Evolutionary conservation across 2,329 filamentous ascomycete species (phyloP).

Genomic region (Ophiostoma ulmi): DNA sequence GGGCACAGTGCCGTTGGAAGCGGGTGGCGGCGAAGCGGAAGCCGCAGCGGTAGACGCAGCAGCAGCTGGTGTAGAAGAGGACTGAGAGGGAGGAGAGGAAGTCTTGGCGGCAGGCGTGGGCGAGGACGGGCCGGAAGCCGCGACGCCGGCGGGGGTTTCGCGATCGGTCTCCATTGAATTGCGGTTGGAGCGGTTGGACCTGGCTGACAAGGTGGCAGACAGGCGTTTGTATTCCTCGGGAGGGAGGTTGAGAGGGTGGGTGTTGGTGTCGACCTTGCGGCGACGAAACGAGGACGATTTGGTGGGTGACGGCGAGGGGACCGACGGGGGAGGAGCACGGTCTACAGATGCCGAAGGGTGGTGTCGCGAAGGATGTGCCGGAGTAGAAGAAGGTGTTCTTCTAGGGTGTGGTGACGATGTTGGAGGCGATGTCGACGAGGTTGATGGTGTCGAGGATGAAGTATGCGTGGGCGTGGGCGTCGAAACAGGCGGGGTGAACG

Average conservation of each 20-base stretch:
- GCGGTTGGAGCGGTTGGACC: slow-evolving; percentile 55
- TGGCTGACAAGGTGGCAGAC: slow-evolving; percentile 39
- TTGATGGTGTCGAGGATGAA: neutral
- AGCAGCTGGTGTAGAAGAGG: neutral
- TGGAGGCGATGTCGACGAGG: slow-evolving; percentile 17
- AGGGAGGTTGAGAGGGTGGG: slow-evolving; percentile 83
- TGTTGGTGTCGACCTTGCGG: slow-evolving; percentile 60
- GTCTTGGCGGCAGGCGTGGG: slow-evolving; percentile 35
- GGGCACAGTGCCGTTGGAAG: slow-evolving; percentile 40
- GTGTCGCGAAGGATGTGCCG: neutral
- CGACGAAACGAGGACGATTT: slow-evolving; percentile 43
- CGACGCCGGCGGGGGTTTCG: slow-evolving; percentile 47
- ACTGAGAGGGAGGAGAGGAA: neutral
- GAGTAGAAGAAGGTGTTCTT: slow-evolving; percentile 7
- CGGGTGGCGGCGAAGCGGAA: neutral
- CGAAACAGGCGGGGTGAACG: neutral
- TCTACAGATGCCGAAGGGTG: neutral
- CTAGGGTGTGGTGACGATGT: slow-evolving; percentile 16
- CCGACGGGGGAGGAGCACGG: slow-evolving; percentile 8
- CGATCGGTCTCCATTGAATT: slow-evolving; percentile 74
- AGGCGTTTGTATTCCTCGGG: slow-evolving; percentile 80
- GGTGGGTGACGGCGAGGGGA: slow-evolving; percentile 34
- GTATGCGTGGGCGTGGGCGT: slow-evolving; percentile 17
- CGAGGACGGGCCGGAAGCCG: slow-evolving; percentile 35
- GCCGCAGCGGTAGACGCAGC: neutral